Conservation (phyloP, 768 basidiomycete species). For the Dentipellis sp. region DNA sequence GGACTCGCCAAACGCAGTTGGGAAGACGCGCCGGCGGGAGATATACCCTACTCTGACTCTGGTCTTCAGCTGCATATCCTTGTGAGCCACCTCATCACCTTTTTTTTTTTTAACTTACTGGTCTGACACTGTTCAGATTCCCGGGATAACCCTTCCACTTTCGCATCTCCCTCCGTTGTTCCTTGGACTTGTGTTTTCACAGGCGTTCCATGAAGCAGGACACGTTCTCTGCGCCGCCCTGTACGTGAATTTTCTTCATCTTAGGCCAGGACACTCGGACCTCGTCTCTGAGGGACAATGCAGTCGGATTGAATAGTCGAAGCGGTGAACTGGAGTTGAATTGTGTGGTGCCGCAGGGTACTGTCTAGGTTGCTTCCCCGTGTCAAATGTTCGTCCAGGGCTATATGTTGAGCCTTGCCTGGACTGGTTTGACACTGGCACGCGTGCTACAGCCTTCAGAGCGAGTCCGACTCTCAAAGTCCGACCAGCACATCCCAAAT, state of each 20-base stretch:
- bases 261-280: neutral
- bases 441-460: too few species aligned
- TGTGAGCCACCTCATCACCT: neutral
- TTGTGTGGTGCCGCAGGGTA: too few species aligned
- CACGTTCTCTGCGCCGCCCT: slow-evolving; percentile 70
- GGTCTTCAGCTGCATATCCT: neutral
- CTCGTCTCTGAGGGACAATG: too few species aligned
- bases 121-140: slow-evolving; percentile 41
- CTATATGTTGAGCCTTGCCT: too few species aligned
- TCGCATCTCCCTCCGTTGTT: slow-evolving; percentile 60
- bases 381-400: too few species aligned
- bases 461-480: too few species aligned
- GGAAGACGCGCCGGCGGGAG: neutral
- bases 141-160: slow-evolving; percentile 76
- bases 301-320: too few species aligned
- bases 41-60: too few species aligned
- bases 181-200: slow-evolving; percentile 48
- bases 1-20: neutral
- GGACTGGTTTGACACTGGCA: too few species aligned
- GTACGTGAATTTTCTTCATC: slow-evolving; percentile 31
- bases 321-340: too few species aligned
- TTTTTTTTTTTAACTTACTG: slow-evolving; percentile 1
- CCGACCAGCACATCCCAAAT: too few species aligned
- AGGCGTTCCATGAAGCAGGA: slow-evolving; percentile 73
- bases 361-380: too few species aligned